Percentiles rank a stretch among this genome's conserved stretches.
phyloP scores from a whole-genome alignment of 805 yeast species.

The Kazachstania kunashirensis region DNA sequence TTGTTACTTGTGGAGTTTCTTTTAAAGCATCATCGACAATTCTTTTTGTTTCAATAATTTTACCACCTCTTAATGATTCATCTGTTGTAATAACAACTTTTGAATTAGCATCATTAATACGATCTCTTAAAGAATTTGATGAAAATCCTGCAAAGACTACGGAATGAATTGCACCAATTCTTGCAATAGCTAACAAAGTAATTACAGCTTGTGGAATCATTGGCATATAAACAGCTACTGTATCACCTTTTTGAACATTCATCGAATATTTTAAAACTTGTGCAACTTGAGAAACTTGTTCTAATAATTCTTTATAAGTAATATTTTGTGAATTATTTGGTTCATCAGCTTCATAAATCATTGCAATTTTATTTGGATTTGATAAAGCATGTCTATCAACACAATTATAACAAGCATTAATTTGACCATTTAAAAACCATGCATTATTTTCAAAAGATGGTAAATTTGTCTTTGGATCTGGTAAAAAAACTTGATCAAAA shows the following conservation, averaged over 20 bases:
- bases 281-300: constrained; percentile 61
- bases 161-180: constrained; percentile 79
- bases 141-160: constrained; percentile 82
- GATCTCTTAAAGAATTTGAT: constrained; percentile 59
- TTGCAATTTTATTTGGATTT: constrained; percentile 63
- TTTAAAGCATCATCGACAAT: constrained; percentile 73
- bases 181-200: constrained; percentile 64
- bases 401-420: constrained; percentile 73
- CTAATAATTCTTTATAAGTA: constrained; percentile 63
- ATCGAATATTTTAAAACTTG: constrained; percentile 49
- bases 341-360: constrained; percentile 76
- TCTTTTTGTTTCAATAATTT: constrained; percentile 68
- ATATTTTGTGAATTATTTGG: constrained; percentile 44
- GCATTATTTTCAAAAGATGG: constrained; percentile 42
- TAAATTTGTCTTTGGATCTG: constrained; percentile 31
- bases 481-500: constrained; percentile 43
- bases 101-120: constrained; percentile 63
- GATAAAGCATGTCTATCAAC: constrained; percentile 72
- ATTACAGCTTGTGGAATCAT: constrained; percentile 76
- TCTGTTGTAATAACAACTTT: constrained; percentile 70
- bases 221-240: constrained; percentile 79
- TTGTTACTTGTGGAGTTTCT: constrained; percentile 54
- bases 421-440: constrained; percentile 73
- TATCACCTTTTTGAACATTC: constrained; percentile 74
- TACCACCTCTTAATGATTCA: constrained; percentile 78